These are phyloP conservation scores for Russula sp. DNA, from an alignment of 768 basidiomycete genomes.

Conservation along the genomic window DNA sequence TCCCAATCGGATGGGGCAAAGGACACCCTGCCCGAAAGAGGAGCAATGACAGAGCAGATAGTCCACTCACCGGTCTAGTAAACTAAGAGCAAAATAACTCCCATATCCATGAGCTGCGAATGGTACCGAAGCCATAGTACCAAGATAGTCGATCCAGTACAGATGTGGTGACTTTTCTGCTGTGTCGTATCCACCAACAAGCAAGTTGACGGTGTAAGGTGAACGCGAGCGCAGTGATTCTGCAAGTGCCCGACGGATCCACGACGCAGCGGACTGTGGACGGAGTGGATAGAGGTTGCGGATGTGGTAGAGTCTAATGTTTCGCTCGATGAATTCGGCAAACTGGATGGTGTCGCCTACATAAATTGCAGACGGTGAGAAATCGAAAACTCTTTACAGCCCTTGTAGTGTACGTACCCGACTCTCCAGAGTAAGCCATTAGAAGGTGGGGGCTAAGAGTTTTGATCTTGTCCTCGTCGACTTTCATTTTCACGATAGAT, in stretches of 20 bases:
- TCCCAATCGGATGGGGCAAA: no score
- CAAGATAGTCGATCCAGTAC: slow-evolving; percentile 96
- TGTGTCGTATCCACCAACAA: slow-evolving; percentile 89
- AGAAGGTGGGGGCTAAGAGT: slow-evolving; percentile 82
- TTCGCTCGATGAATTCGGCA: slow-evolving; percentile 93
- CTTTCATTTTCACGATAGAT: slow-evolving; percentile 97
- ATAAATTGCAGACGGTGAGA: neutral
- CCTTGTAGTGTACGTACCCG: slow-evolving; percentile 46
- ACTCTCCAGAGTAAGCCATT: slow-evolving; percentile 94
- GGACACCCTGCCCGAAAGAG: neutral
- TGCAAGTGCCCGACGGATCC: slow-evolving; percentile 89
- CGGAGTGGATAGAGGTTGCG: slow-evolving; percentile 86
- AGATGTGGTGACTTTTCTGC: slow-evolving; percentile 65
- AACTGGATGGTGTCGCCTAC: slow-evolving; percentile 95
- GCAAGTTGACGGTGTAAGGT: slow-evolving; percentile 88
- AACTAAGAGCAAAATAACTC: slow-evolving; percentile 84
- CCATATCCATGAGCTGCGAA: slow-evolving; percentile 97
- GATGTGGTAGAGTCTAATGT: slow-evolving; percentile 93
- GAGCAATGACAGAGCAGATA: neutral
- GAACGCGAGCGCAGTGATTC: slow-evolving; percentile 81
- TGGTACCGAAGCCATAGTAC: slow-evolving; percentile 81
- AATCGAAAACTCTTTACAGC: neutral
- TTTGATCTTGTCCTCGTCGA: slow-evolving; percentile 96
- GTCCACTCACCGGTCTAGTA: slow-evolving; percentile 71
- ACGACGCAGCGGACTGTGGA: slow-evolving; percentile 87